These are phyloP conservation scores for Lumnitzera racemosa DNA, from an alignment of 345 rosid genomes.

Conservation along the genomic window DNA sequence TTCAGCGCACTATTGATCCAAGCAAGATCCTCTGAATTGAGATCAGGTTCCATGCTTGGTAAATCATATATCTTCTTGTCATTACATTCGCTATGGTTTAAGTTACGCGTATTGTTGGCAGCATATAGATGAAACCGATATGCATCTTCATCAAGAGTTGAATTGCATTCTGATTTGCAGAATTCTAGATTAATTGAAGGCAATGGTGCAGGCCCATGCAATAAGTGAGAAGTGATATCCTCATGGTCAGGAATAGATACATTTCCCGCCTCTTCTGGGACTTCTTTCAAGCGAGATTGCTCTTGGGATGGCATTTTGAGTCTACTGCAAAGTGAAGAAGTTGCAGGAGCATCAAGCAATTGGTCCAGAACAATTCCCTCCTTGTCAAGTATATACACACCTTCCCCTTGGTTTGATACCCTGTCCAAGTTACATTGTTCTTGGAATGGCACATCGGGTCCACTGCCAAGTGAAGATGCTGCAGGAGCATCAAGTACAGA, in stretches of 20 bases:
- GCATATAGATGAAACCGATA: neutral
- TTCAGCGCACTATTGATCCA: constrained; percentile 2
- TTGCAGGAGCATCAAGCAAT: neutral
- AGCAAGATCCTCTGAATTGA: constrained; percentile 3
- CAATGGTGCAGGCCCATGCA: neutral
- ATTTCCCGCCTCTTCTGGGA: neutral
- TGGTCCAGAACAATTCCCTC: neutral
- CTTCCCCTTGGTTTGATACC: neutral
- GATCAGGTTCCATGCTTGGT: neutral
- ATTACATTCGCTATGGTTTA: neutral
- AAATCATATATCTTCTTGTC: neutral
- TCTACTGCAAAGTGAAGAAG: neutral
- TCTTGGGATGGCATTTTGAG: neutral
- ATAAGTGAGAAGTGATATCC: no score
- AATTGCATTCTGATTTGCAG: neutral
- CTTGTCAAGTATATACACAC: neutral
- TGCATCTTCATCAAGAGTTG: neutral
- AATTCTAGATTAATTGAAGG: neutral
- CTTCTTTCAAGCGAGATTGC: neutral
- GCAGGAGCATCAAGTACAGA: constrained; percentile 5
- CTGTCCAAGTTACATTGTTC: neutral
- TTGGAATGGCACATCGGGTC: neutral
- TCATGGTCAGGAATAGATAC: neutral
- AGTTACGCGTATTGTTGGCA: neutral
- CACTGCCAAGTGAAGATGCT: neutral